Percentiles rank a stretch among this genome's conserved stretches.
These are phyloP conservation scores for Pseudogymnoascus sp. DNA, from an alignment of 2,329 filamentous ascomycete species.

Conservation along the genomic window DNA sequence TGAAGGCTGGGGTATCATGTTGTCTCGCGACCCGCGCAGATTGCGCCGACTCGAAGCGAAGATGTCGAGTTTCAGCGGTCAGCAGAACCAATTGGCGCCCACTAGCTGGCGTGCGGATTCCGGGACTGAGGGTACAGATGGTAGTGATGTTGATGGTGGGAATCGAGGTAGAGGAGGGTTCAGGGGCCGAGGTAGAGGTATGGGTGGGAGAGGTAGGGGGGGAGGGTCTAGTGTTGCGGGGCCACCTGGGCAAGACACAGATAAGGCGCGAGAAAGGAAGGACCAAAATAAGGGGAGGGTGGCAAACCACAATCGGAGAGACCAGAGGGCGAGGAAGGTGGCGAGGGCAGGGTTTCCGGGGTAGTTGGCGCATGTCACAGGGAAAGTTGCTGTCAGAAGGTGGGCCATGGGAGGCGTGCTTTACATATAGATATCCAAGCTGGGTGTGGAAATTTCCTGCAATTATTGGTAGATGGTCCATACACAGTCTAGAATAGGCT, in stretches of 20 bases:
- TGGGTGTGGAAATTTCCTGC: background rate
- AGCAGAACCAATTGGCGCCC: conserved; percentile 57
- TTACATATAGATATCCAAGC: background rate
- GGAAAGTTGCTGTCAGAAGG: background rate
- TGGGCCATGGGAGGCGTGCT: background rate
- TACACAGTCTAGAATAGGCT: background rate
- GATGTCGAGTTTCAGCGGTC: conserved; percentile 58
- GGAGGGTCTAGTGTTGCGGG: conserved; percentile 55
- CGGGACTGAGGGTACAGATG: conserved; percentile 51
- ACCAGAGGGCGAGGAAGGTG: conserved; percentile 62
- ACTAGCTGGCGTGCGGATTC: conserved; percentile 59
- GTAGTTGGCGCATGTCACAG: background rate
- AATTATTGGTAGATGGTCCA: background rate
- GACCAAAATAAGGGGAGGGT: conserved; percentile 75
- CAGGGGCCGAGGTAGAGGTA: conserved; percentile 42
- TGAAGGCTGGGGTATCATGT: conserved; percentile 90
- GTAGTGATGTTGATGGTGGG: conserved; percentile 44
- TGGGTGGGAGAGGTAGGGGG: conserved; percentile 47
- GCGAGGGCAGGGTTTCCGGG: conserved; percentile 44
- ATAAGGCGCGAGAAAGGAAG: conserved; percentile 66
- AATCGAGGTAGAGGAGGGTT: conserved; percentile 37
- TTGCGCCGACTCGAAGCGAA: conserved; percentile 65
- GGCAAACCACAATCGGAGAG: conserved; percentile 81
- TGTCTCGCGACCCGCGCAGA: conserved; percentile 64
- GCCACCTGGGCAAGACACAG: conserved; percentile 59